A percentile compares a stretch with the other conserved stretches of the same genome.
phyloP scores from a whole-genome alignment of 495 filamentous ascomycete species.

The Daldinia vernicosa region DNA sequence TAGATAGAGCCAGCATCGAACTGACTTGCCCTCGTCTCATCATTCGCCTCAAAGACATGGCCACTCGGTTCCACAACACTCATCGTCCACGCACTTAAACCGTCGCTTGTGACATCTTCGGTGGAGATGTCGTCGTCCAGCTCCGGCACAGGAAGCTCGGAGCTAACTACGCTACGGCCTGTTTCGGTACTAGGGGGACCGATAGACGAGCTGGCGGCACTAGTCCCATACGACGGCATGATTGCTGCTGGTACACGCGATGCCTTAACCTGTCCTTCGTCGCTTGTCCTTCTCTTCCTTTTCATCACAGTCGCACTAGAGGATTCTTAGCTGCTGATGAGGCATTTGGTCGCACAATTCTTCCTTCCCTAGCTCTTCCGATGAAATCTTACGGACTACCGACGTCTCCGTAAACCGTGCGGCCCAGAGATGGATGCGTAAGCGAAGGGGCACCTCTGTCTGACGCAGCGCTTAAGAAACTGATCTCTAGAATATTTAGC shows the following conservation, averaged over 20 bases:
- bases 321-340: conserved; percentile 3
- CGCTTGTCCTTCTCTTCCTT: conserved; percentile 27
- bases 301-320: conserved; percentile 29
- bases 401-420: conserved; percentile 18
- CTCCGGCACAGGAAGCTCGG: conserved; percentile 43
- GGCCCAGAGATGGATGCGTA: conserved; percentile 18
- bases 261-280: conserved; percentile 21
- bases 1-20: conserved; percentile 44
- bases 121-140: conserved; percentile 45
- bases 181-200: conserved; percentile 30
- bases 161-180: conserved; percentile 29
- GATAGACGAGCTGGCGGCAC: conserved; percentile 37
- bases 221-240: conserved; percentile 44
- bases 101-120: conserved; percentile 46
- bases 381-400: conserved; percentile 18
- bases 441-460: conserved; percentile 13
- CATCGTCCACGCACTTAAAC: conserved; percentile 41
- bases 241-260: conserved; percentile 28
- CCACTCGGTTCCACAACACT: conserved; percentile 29
- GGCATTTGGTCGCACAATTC: conserved; percentile 13
- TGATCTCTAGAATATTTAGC: conserved; percentile 8
- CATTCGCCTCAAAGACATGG: conserved; percentile 34
- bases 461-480: neutral
- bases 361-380: conserved; percentile 10
- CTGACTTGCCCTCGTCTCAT: conserved; percentile 36